Evolutionary conservation across 1,139 yeast genomes (phyloP).

Genomic region (Sugiyamaella pinicola): DNA sequence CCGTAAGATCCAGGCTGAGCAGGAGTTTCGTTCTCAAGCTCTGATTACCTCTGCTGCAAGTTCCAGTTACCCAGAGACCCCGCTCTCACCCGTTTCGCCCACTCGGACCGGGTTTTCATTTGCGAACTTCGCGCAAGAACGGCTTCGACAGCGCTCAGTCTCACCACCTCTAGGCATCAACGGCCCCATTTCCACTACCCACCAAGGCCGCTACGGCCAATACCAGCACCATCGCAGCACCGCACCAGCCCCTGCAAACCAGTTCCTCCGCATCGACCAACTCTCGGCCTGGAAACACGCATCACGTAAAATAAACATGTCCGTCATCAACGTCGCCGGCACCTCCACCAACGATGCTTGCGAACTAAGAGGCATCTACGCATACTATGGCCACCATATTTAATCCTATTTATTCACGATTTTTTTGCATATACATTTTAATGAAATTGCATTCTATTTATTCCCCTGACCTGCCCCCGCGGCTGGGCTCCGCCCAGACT

Average conservation of each 20-base stretch:
- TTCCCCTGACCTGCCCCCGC: constrained; percentile 1
- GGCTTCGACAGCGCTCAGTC: constrained; percentile 21
- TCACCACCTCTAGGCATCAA: constrained; percentile 14
- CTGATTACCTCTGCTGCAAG: not conserved
- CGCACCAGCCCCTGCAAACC: not conserved
- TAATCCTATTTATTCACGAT: not conserved
- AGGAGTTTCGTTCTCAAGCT: not conserved
- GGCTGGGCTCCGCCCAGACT: constrained; percentile 4
- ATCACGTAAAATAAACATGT: constrained; percentile 41
- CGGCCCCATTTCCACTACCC: constrained; percentile 12
- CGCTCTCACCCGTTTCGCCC: constrained; percentile 22
- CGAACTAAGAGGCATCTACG: constrained; percentile 43
- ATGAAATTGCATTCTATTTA: constrained; percentile 11
- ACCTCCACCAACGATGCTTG: constrained; percentile 36
- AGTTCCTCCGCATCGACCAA: constrained; percentile 13
- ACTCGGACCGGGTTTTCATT: constrained; percentile 32
- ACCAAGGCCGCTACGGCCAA: constrained; percentile 11
- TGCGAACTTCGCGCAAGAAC: constrained; percentile 35
- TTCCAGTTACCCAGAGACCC: constrained; percentile 5
- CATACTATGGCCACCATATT: constrained; percentile 39
- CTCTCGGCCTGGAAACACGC: constrained; percentile 39
- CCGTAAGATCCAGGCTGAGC: constrained; percentile 23
- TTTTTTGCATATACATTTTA: not conserved
- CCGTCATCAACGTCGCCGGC: constrained; percentile 42
- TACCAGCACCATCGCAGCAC: not conserved